Conservation (phyloP, 129 eudicot species). For the Glebionis coronaria region DNA sequence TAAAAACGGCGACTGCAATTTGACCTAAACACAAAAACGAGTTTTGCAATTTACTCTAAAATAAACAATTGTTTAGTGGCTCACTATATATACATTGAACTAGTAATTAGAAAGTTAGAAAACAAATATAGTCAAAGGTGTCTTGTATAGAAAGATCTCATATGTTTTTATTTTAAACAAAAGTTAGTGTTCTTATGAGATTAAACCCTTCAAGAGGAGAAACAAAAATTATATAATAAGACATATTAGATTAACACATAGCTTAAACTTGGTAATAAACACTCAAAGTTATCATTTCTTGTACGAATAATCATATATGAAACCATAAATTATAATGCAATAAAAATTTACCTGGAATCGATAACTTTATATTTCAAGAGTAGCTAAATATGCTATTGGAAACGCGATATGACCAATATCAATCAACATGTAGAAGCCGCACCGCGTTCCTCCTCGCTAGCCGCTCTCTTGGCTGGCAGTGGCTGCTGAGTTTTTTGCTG, state of each 20-base stretch:
- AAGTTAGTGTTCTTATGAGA: neutral
- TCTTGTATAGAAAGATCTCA: no score
- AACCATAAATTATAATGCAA: slow-evolving; percentile 7
- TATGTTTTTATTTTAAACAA: no score
- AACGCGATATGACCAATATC: slow-evolving; percentile 20
- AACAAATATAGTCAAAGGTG: no score
- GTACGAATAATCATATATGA: neutral
- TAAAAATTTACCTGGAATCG: slow-evolving; percentile 15
- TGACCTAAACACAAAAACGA: no score
- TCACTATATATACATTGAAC: no score
- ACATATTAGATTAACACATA: neutral
- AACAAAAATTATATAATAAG: neutral
- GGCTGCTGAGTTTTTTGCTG: slow-evolving; percentile 28
- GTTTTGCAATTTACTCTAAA: no score
- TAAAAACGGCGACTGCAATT: no score
- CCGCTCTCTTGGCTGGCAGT: slow-evolving; percentile 4
- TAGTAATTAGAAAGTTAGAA: no score
- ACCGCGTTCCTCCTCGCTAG: slow-evolving; percentile 18
- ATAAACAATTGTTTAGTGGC: no score
- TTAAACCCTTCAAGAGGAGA: neutral
- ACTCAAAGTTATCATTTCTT: no score
- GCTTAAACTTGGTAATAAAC: no score
- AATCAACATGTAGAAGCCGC: slow-evolving; percentile 32
- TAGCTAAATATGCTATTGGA: slow-evolving; percentile 15
- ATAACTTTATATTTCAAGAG: slow-evolving; percentile 16